These are phyloP conservation scores for Stephania japonica DNA, from an alignment of 164 flowering plant species.

Conservation along the genomic window DNA sequence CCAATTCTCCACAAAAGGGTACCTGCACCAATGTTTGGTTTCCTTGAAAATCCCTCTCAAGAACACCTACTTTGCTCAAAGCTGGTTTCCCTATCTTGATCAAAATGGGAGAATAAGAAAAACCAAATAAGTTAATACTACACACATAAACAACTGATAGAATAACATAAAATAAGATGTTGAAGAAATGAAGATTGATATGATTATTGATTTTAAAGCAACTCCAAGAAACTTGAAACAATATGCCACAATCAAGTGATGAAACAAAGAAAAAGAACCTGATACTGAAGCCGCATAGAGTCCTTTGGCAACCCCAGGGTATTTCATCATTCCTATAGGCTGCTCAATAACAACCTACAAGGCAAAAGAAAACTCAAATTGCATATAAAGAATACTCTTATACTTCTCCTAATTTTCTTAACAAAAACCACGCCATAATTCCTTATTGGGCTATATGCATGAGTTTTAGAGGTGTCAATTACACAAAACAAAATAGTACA, in stretches of 20 bases:
- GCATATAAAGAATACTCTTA: neutral
- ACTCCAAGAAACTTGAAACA: neutral
- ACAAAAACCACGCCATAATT: neutral
- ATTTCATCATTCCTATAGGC: constrained; percentile 67
- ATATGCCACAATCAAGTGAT: neutral
- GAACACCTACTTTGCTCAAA: constrained; percentile 60
- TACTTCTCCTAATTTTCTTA: neutral
- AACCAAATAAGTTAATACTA: neutral
- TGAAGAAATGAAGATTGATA: neutral
- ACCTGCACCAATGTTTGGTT: constrained; percentile 66
- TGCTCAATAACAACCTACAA: constrained; percentile 58
- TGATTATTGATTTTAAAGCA: neutral
- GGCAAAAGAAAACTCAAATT: neutral
- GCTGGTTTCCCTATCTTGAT: constrained; percentile 63
- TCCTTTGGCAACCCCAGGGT: constrained; percentile 92
- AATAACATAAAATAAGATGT: neutral
- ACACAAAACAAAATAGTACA: neutral
- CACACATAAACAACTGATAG: constrained; percentile 2
- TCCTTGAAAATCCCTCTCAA: constrained; percentile 47
- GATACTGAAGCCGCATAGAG: constrained; percentile 79
- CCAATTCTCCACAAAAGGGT: neutral
- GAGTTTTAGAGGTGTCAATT: neutral
- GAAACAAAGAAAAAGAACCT: constrained; percentile 38
- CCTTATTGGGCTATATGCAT: neutral
- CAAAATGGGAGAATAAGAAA: neutral